Conservation (phyloP, 805 yeast species). For the Saturnispora dispora region DNA sequence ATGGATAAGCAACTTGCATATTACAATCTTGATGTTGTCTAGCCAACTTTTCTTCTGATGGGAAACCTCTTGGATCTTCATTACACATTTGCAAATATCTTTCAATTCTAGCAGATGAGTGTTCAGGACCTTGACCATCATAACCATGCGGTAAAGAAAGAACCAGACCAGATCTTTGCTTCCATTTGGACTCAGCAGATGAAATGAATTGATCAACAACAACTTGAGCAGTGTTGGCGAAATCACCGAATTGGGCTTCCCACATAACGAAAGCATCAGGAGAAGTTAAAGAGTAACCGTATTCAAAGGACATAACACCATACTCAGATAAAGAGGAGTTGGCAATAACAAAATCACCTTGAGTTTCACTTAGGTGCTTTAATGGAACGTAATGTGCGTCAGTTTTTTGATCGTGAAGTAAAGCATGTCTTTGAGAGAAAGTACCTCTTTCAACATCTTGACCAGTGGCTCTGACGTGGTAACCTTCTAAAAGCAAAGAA, state of each 20-base stretch:
- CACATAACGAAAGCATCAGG: slow-evolving; percentile 96
- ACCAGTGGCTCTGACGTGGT: slow-evolving; percentile 94
- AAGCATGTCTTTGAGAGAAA: slow-evolving; percentile 98
- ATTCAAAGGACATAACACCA: slow-evolving; percentile 99
- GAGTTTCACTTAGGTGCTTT: slow-evolving; percentile 66
- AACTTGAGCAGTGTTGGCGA: slow-evolving; percentile 98
- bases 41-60: slow-evolving; percentile 75
- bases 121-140: slow-evolving; percentile 99
- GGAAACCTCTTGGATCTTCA: slow-evolving; percentile 94
- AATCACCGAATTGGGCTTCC: slow-evolving; percentile 99
- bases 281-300: slow-evolving; percentile 94
- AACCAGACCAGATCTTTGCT: slow-evolving; percentile 95
- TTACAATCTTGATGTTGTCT: slow-evolving; percentile 99
- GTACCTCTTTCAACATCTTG: slow-evolving; percentile 99
- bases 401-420: slow-evolving; percentile 87
- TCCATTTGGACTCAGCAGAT: slow-evolving; percentile 97
- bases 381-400: slow-evolving; percentile 82
- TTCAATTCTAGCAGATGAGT: slow-evolving; percentile 95
- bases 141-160: slow-evolving; percentile 97
- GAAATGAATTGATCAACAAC: slow-evolving; percentile 94
- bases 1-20: slow-evolving; percentile 96
- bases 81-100: slow-evolving; percentile 92
- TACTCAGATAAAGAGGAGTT: slow-evolving; percentile 97
- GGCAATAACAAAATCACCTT: slow-evolving; percentile 78
- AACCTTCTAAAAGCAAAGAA: slow-evolving; percentile 83